Conservation (phyloP, 371 early-diverging fungal species). For the Apophysomyces ossiformis region DNA sequence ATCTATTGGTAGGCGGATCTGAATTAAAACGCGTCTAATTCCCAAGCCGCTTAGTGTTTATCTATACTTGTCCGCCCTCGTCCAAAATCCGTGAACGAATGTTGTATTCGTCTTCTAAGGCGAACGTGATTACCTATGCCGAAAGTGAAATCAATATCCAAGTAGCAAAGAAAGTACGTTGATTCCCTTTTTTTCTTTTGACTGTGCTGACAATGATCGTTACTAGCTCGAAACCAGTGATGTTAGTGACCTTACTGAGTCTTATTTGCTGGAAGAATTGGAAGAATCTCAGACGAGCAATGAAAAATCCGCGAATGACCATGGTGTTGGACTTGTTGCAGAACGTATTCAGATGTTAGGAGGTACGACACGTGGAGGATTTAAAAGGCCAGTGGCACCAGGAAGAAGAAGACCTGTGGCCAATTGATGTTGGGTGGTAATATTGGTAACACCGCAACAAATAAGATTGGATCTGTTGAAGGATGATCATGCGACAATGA, state of each 20-base stretch:
- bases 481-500: background rate
- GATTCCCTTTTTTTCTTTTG: background rate
- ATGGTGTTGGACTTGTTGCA: slow-evolving; percentile 28
- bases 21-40: background rate
- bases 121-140: slow-evolving; percentile 60
- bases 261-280: slow-evolving; percentile 64
- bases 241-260: slow-evolving; percentile 63
- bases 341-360: slow-evolving; percentile 53
- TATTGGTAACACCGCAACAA: background rate
- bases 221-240: slow-evolving; percentile 74
- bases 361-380: slow-evolving; percentile 40
- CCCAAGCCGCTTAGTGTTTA: slow-evolving; percentile 57
- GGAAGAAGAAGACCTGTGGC: slow-evolving; percentile 50
- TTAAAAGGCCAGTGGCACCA: slow-evolving; percentile 55
- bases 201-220: background rate
- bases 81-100: slow-evolving; percentile 88
- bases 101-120: slow-evolving; percentile 81
- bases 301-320: slow-evolving; percentile 11
- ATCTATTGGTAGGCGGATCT: slow-evolving; percentile 47
- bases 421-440: background rate
- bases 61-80: slow-evolving; percentile 80
- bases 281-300: slow-evolving; percentile 23
- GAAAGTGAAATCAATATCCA: slow-evolving; percentile 56
- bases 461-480: background rate
- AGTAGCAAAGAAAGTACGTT: slow-evolving; percentile 66